phyloP scores from a whole-genome alignment of 2,329 filamentous ascomycete genomes.

The Lomentospora prolificans region DNA sequence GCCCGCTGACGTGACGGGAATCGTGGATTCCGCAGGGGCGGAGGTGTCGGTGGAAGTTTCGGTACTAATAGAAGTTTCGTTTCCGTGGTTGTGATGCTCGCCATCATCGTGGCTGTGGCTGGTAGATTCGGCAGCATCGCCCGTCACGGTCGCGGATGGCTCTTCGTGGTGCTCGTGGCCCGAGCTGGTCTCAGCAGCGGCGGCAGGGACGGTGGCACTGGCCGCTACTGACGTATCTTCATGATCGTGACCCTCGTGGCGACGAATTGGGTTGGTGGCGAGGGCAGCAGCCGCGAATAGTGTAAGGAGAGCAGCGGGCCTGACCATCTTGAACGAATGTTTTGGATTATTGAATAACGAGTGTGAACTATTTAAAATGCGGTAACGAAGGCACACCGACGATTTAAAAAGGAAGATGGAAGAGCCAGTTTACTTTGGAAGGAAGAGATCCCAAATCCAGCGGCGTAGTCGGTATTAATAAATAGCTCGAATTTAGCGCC shows the following conservation, averaged over 20 bases:
- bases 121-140: not conserved
- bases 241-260: constrained; percentile 6
- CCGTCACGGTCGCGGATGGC: not conserved
- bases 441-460: no score
- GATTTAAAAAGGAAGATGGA: not conserved
- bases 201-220: not conserved
- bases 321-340: constrained; percentile 1
- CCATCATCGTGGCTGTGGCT: not conserved
- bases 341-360: not conserved
- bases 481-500: no score
- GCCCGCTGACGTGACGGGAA: no score
- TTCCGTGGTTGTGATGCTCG: no score
- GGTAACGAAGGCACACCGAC: not conserved
- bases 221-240: not conserved
- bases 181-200: not conserved
- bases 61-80: no score
- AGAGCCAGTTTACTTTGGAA: not conserved
- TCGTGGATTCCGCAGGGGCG: no score
- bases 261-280: not conserved
- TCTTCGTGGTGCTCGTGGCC: not conserved
- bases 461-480: no score
- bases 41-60: no score
- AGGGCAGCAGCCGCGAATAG: not conserved
- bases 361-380: not conserved
- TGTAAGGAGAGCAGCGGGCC: not conserved